phyloP scores from a whole-genome alignment of 306 rosid genomes.

The Glycine tomentella region DNA sequence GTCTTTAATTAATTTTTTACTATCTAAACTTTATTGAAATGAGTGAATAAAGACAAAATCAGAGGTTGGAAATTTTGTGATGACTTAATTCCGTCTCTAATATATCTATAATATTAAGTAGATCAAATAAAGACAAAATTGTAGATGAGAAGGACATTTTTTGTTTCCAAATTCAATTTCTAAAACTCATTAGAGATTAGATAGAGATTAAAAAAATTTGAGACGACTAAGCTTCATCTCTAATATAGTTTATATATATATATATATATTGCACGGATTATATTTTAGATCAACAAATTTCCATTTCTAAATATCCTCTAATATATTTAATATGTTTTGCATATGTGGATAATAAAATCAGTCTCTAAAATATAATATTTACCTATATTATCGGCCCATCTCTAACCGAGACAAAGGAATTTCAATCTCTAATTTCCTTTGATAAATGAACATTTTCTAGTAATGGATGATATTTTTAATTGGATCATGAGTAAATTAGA shows the following conservation, averaged over 20 bases:
- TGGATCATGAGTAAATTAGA: background rate
- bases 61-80: background rate
- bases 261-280: background rate
- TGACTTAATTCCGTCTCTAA: background rate
- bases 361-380: background rate
- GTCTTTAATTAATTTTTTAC: background rate
- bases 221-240: background rate
- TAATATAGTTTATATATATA: background rate
- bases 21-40: background rate
- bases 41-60: background rate
- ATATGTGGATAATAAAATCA: background rate
- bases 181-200: background rate
- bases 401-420: background rate
- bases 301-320: background rate
- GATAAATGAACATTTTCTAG: background rate
- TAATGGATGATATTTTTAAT: background rate
- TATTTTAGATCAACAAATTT: background rate
- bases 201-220: background rate
- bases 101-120: background rate
- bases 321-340: background rate
- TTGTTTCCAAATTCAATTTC: background rate
- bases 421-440: background rate
- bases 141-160: background rate
- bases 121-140: background rate
- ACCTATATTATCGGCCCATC: background rate